Conservation (phyloP, 2,329 filamentous ascomycete genomes). For the Hawksworthiomyces lignivorus region DNA sequence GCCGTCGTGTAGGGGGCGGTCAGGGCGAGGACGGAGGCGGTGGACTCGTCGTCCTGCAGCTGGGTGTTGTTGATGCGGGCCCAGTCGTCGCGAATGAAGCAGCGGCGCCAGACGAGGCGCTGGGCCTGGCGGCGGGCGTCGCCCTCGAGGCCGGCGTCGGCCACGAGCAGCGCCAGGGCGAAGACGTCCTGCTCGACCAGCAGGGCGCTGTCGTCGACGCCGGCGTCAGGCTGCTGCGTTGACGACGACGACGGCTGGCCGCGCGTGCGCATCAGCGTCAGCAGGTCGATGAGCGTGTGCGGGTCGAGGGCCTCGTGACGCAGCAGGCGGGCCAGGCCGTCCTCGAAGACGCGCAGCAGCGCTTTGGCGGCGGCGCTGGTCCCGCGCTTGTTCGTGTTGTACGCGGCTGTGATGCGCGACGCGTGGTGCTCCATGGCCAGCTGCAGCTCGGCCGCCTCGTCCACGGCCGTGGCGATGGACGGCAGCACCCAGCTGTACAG, state of each 20-base stretch:
- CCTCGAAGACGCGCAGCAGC: conserved; percentile 65
- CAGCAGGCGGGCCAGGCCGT: conserved; percentile 62
- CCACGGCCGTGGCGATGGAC: conserved; percentile 63
- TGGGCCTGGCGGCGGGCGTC: conserved; percentile 52
- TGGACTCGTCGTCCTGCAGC: conserved; percentile 61
- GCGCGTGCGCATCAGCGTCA: conserved; percentile 80
- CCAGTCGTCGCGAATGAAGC: conserved; percentile 83
- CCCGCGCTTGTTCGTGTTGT: too few species aligned
- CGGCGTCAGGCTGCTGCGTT: too few species aligned
- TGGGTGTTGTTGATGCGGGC: conserved; percentile 67
- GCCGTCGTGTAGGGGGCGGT: conserved; percentile 66
- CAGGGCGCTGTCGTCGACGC: conserved; percentile 43
- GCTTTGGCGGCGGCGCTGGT: too few species aligned
- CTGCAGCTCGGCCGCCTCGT: conserved; percentile 69
- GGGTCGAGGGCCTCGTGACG: conserved; percentile 64
- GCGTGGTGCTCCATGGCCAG: conserved; percentile 65
- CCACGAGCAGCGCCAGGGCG: conserved; percentile 61
- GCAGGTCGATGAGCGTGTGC: conserved; percentile 58
- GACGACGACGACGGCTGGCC: too few species aligned
- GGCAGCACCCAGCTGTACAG: conserved; percentile 65
- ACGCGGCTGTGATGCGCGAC: conserved; percentile 38
- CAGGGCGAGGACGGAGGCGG: conserved; percentile 51
- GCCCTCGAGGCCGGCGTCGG: conserved; percentile 44
- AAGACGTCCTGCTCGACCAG: conserved; percentile 63
- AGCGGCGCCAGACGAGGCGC: conserved; percentile 75